Conservation (phyloP, 2,329 filamentous ascomycete genomes). For the Aureobasidium sp. region DNA sequence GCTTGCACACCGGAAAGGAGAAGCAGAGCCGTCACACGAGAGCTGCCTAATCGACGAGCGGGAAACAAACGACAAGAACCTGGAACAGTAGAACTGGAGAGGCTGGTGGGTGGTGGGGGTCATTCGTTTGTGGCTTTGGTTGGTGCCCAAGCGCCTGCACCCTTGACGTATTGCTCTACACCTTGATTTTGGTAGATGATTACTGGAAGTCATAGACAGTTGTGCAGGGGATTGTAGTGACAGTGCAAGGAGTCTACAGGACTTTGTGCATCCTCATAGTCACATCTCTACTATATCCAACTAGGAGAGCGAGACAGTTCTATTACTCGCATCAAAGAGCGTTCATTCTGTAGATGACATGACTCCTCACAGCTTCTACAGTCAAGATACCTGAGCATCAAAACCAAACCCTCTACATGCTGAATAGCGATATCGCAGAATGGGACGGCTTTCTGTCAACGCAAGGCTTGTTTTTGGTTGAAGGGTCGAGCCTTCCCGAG, state of each 20-base stretch:
- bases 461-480: constrained; percentile 9
- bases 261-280: background rate
- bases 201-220: background rate
- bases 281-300: too few relatives aligned
- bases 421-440: background rate
- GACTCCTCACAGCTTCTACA: too few relatives aligned
- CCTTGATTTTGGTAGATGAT: background rate
- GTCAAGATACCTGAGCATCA: background rate
- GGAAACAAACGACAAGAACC: constrained; percentile 1
- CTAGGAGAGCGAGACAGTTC: background rate
- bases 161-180: constrained; percentile 12
- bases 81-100: constrained; percentile 3
- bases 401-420: background rate
- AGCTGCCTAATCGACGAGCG: background rate
- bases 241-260: background rate
- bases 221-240: background rate
- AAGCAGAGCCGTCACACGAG: background rate
- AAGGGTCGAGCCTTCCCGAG: constrained; percentile 9
- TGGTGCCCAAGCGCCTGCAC: constrained; percentile 14
- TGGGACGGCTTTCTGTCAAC: background rate
- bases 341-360: background rate
- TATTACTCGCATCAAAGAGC: background rate
- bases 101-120: constrained; percentile 13
- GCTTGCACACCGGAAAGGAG: background rate
- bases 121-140: constrained; percentile 11